Evolutionary conservation across 2,329 filamentous ascomycete species (phyloP).

Genomic region (Colletotrichum spaethianum): DNA sequence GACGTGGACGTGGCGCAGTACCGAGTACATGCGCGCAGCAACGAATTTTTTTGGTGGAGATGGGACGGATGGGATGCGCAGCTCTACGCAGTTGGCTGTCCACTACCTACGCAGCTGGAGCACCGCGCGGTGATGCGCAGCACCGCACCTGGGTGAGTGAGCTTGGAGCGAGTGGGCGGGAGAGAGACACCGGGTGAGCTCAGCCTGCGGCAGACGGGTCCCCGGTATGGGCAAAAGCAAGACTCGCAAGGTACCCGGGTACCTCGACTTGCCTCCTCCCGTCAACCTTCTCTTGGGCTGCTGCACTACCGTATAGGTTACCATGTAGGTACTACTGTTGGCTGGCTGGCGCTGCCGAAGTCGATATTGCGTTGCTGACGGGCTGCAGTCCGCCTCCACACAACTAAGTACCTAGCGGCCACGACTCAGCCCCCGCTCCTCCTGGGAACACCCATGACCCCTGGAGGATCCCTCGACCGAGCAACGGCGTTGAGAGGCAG

Average conservation of each 20-base stretch:
- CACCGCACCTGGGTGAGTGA: not conserved
- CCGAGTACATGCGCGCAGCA: constrained; percentile 10
- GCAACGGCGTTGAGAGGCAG: constrained; percentile 33
- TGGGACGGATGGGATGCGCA: constrained; percentile 35
- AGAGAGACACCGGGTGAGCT: not conserved
- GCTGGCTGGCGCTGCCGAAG: constrained; percentile 5
- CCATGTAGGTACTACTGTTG: not conserved
- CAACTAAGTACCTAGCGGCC: constrained; percentile 33
- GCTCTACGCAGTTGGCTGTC: not conserved
- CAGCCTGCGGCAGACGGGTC: not conserved
- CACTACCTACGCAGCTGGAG: not conserved
- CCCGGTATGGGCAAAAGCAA: not conserved
- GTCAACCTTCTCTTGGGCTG: not conserved
- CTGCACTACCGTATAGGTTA: no score
- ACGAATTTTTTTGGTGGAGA: constrained; percentile 33
- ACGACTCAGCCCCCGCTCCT: constrained; percentile 38
- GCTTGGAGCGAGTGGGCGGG: not conserved
- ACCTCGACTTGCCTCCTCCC: not conserved
- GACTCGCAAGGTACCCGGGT: not conserved
- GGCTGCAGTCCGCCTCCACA: constrained; percentile 32
- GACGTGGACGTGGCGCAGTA: constrained; percentile 40
- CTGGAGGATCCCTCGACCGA: constrained; percentile 32
- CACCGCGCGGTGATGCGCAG: not conserved
- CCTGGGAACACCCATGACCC: constrained; percentile 36
- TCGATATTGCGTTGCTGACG: constrained; percentile 32